Percentiles rank a stretch among this genome's conserved stretches.
phyloP scores from a whole-genome alignment of 805 yeast species.

The Candida pseudofarinosa region DNA sequence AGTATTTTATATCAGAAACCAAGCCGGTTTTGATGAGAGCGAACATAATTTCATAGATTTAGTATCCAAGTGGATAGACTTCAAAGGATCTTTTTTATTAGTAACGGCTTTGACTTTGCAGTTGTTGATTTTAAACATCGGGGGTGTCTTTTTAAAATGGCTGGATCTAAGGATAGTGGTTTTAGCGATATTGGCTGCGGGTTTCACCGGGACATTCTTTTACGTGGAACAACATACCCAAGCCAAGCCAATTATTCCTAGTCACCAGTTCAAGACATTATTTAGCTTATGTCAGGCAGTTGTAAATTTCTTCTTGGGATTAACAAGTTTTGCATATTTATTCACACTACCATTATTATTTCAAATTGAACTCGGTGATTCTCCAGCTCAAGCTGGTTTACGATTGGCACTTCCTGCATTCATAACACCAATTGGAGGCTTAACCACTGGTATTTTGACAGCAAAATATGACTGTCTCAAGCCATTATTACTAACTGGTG shows the following conservation, averaged over 20 bases:
- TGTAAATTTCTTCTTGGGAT: constrained; percentile 34
- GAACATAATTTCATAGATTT: constrained; percentile 1
- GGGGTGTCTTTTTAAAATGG: constrained; percentile 19
- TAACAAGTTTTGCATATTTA: constrained; percentile 36
- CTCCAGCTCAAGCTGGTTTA: constrained; percentile 38
- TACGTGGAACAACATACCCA: constrained; percentile 18
- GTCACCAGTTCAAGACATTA: constrained; percentile 16
- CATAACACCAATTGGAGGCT: constrained; percentile 41
- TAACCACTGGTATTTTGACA: constrained; percentile 37
- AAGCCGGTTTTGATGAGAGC: constrained; percentile 15
- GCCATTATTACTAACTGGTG: constrained; percentile 28
- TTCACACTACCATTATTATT: constrained; percentile 41
- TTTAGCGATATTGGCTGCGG: constrained; percentile 10
- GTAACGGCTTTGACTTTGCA: constrained; percentile 29
- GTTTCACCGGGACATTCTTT: constrained; percentile 12
- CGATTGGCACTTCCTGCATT: constrained; percentile 39
- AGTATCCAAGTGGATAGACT: constrained; percentile 24
- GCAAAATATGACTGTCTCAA: constrained; percentile 23
- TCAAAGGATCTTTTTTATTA: constrained; percentile 27
- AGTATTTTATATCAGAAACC: constrained; percentile 22
- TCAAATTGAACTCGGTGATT: constrained; percentile 38
- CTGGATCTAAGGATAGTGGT: constrained; percentile 8
- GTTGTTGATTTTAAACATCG: constrained; percentile 21
- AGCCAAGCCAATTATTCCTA: constrained; percentile 32
- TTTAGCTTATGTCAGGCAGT: constrained; percentile 20